These are phyloP conservation scores for Kwoniella shivajii DNA, from an alignment of 1,284 basidiomycete genomes.

Conservation along the genomic window DNA sequence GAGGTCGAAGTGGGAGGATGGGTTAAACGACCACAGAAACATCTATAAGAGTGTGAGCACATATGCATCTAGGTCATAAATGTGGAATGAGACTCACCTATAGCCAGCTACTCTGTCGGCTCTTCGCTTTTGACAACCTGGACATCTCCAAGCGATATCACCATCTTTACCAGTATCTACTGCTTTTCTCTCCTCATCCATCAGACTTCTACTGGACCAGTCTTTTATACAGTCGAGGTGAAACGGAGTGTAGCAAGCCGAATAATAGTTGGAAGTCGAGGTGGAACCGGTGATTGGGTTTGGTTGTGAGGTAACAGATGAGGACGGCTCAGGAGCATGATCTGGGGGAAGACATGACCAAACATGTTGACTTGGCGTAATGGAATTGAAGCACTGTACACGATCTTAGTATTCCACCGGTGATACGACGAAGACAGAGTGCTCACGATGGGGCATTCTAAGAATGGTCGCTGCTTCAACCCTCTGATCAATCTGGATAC, in stretches of 20 bases:
- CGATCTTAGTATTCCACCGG: background rate
- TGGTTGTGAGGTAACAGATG: constrained; percentile 21
- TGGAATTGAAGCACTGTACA: constrained; percentile 50
- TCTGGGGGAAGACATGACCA: constrained; percentile 52
- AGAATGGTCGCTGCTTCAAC: constrained; percentile 41
- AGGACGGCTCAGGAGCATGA: constrained; percentile 15
- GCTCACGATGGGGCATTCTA: constrained; percentile 54
- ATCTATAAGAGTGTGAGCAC: constrained; percentile 57
- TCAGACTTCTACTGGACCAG: constrained; percentile 73
- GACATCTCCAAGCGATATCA: constrained; percentile 72
- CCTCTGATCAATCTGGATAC: constrained; percentile 48
- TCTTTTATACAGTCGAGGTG: constrained; percentile 64
- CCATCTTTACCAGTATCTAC: constrained; percentile 57
- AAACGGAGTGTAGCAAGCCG: constrained; percentile 54
- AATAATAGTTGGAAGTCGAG: constrained; percentile 50
- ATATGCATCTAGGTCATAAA: background rate
- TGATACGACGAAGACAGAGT: background rate
- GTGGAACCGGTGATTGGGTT: constrained; percentile 65
- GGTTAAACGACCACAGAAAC: constrained; percentile 76
- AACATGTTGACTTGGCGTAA: constrained; percentile 48
- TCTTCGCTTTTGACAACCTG: constrained; percentile 79
- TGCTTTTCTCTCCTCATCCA: constrained; percentile 57
- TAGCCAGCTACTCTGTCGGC: constrained; percentile 68
- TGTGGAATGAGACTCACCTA: constrained; percentile 55
- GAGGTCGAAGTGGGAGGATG: constrained; percentile 69